A percentile compares a stretch with the other conserved stretches of the same genome.
phyloP scores from a whole-genome alignment of 2,329 filamentous ascomycete genomes.

The Stagonosporopsis cucurbitacearum region DNA sequence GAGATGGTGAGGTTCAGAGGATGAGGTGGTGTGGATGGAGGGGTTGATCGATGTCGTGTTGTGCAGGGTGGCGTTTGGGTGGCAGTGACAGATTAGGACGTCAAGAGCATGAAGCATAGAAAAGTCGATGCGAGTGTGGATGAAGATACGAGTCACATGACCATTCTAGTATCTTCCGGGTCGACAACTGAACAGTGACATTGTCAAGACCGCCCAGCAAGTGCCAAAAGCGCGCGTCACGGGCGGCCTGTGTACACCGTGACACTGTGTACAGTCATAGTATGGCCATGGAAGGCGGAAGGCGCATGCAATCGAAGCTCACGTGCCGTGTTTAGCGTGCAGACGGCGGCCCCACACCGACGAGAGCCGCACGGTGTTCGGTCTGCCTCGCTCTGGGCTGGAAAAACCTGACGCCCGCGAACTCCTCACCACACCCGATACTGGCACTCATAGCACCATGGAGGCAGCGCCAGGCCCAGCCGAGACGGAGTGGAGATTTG shows the following conservation, averaged over 20 bases:
- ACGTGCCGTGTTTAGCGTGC: not conserved
- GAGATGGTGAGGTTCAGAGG: not conserved
- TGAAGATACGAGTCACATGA: no score
- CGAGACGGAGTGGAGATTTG: slow-evolving; percentile 16
- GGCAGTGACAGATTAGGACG: no score
- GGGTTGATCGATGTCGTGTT: no score
- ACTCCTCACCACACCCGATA: slow-evolving; percentile 12
- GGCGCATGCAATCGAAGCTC: not conserved
- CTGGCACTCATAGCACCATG: slow-evolving; percentile 7
- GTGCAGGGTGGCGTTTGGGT: no score
- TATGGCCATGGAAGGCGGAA: not conserved
- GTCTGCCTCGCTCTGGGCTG: slow-evolving; percentile 14
- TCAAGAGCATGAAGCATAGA: no score
- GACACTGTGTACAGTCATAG: no score
- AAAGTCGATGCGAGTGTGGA: no score
- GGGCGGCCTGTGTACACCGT: not conserved
- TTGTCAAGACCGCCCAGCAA: not conserved
- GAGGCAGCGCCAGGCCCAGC: slow-evolving; percentile 13
- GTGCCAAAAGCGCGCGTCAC: not conserved
- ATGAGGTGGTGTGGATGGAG: no score
- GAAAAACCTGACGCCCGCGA: slow-evolving; percentile 9
- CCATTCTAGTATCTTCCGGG: no score
- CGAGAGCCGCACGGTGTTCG: slow-evolving; percentile 15
- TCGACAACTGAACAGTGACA: not conserved
- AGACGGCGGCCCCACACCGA: slow-evolving; percentile 9